Evolutionary conservation across 148 eudicot species (phyloP).

Genomic region (Beta vulgaris): DNA sequence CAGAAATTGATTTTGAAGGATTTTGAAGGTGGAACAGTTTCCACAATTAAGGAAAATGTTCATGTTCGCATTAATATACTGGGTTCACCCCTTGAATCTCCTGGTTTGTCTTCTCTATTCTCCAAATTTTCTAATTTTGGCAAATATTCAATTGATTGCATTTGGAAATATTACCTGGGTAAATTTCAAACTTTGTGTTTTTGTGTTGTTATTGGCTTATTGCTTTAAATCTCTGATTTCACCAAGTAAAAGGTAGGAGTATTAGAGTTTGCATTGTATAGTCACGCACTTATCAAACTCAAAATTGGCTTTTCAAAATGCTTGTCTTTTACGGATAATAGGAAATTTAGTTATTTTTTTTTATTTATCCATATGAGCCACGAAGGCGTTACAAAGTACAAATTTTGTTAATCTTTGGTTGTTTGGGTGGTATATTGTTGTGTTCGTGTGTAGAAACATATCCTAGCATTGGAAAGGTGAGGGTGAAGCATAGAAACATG

Average conservation of each 20-base stretch:
- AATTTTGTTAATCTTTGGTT: neutral
- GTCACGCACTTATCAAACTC: neutral
- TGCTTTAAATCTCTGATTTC: neutral
- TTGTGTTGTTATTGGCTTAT: neutral
- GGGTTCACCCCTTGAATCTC: slow-evolving; percentile 76
- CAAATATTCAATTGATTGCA: neutral
- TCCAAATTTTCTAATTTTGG: neutral
- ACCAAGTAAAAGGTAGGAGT: neutral
- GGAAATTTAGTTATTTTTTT: too few relatives aligned
- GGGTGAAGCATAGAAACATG: slow-evolving; percentile 82
- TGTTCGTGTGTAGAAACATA: slow-evolving; percentile 50
- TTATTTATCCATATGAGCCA: too few relatives aligned
- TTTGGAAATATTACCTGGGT: neutral
- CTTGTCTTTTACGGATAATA: neutral
- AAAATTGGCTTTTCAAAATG: neutral
- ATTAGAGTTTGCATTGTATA: neutral
- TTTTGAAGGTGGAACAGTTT: slow-evolving; percentile 35
- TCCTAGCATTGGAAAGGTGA: slow-evolving; percentile 86
- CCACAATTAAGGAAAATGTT: slow-evolving; percentile 58
- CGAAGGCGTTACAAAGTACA: too few relatives aligned
- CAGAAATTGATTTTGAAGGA: slow-evolving; percentile 53
- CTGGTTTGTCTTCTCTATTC: slow-evolving; percentile 45
- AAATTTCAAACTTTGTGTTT: neutral
- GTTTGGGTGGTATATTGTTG: slow-evolving; percentile 16
- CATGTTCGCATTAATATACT: slow-evolving; percentile 68